Base-by-base conservation (phyloP, 768 basidiomycete species). In the Phlegmacium glaucopus region DNA sequence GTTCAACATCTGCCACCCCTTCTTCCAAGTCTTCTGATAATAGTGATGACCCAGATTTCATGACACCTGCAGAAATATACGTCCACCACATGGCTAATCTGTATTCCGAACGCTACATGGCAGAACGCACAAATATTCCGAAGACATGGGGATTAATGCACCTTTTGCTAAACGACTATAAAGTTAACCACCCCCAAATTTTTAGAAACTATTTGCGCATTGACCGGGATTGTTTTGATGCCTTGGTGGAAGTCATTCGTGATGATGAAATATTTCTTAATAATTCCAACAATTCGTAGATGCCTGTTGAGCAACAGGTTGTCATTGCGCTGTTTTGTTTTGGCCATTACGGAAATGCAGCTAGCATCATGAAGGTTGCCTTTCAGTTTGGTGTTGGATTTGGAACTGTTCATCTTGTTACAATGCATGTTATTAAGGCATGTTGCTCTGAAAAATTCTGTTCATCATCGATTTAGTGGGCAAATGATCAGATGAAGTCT, bases 331-430 rank as follows among this genome's bases (percentile, higher is more conserved):
- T 75, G 1, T 72, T 60, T 38, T 58, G 63, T 0, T 69, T 74
- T 56, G 71, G 71, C 1, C 66, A 65, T 37, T 59, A 60, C 52
- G 72, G 73, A 27, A 75, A 71, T 65, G 69, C 62, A 16, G 61
- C 62, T 4, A 46, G 57, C 13, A 26, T 69, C 7, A 48, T 62
- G 32, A 40, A 48, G 11, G 64, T 74, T 8, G 67, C 65, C 2
- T 45, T 59, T 12, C 74, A 71, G 71, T 61, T 71, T 11, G 72
- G 74, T 1, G 11, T 61, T 27, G 59, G 60, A 1, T 59, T 60
- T 34, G 70, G 71, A 0, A 65, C 64, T 4, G 61, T 71, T 16
- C 22, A 49, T 3, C 2, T 47, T 15, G 53, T 29, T 4, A 54
- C 53, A 34, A 30, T 40, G 4, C 52, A 59, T 7, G 62, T 72